Evolutionary conservation across 2,329 filamentous ascomycete species (phyloP), one percentile per base, ranked within the genome.

Genomic region (Cladophialophora exuberans): DNA sequence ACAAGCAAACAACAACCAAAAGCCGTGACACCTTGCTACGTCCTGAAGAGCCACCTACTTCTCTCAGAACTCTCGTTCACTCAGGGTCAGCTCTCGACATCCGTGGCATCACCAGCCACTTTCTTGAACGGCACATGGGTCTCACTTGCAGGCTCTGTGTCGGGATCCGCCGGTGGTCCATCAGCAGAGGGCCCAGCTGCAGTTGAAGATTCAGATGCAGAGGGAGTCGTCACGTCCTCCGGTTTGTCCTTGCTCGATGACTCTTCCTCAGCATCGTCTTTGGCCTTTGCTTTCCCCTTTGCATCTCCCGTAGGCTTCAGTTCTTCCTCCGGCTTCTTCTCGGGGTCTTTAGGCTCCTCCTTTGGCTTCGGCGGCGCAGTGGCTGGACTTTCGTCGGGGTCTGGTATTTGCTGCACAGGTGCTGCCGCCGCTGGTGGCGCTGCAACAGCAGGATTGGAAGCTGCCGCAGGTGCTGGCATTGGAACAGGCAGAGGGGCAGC

Each of bases 351-450:
- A 18, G 48, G 11, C 41, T 56, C 51, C 25, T 41, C 42, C 30
- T 57, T 60, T n/a, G 51, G 48, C 38, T 62, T 60, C 2, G 57
- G 52, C 11, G 58, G 54, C 6, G 61, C 60, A 2, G 54, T 64
- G 2, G 56, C 62, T 28, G 62, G 62, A 52, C 62, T 64, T 39
- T 61, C 55, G 28, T 64, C 62, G 3, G 56, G 56, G 41, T 64
- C 62, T 4, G 35, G 47, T 18, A 18, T 51, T 7, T 33, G 20
- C 18, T 52, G 39, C n/a, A 46, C 52, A 53, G 31, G 46, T 39
- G 41, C 47, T 43, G 20, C 47, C 9, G 17, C 55, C 26, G 35
- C 46, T 48, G 39, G 15, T 48, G 13, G 56, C 31, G 56, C 52
- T 30, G 42, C 30, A 6, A 28, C 60, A 55, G 41, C 60, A 62